Conservation (phyloP, 257 asterid genomes). For the Mentha longifolia region DNA sequence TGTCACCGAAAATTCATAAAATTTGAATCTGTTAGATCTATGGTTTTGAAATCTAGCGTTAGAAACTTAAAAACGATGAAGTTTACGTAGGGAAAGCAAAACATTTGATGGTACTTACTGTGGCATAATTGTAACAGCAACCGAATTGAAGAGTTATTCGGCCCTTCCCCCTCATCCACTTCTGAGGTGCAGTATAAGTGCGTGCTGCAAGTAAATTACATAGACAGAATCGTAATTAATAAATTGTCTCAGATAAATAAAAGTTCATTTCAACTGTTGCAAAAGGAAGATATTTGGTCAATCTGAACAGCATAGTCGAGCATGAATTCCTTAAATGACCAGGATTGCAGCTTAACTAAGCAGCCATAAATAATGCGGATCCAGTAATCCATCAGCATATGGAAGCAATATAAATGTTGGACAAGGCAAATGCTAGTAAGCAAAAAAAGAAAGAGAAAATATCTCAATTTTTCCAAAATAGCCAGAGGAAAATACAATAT, state of each 20-base stretch:
- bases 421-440: slow-evolving; percentile 6
- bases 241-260: not conserved
- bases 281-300: slow-evolving; percentile 1
- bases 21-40: not conserved
- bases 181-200: slow-evolving; percentile 76
- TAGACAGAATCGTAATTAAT: slow-evolving; percentile 13
- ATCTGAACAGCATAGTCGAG: not conserved
- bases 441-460: not conserved
- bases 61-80: not conserved
- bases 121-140: slow-evolving; percentile 83
- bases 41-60: slow-evolving; percentile 9
- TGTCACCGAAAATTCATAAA: slow-evolving; percentile 30
- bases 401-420: not conserved
- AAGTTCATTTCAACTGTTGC: not conserved
- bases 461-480: not conserved
- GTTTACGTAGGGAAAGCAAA: slow-evolving; percentile 24
- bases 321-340: not conserved
- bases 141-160: slow-evolving; percentile 88
- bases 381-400: not conserved
- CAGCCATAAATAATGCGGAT: slow-evolving; percentile 1
- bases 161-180: slow-evolving; percentile 96
- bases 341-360: slow-evolving; percentile 3
- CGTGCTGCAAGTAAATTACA: slow-evolving; percentile 50
- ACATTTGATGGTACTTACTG: slow-evolving; percentile 42
- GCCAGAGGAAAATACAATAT: slow-evolving; percentile 8